Evolutionary conservation across 2,329 filamentous ascomycete genomes (phyloP), one percentile per base, ranked within the genome.

Genomic region (Talaromyces verruculosus): DNA sequence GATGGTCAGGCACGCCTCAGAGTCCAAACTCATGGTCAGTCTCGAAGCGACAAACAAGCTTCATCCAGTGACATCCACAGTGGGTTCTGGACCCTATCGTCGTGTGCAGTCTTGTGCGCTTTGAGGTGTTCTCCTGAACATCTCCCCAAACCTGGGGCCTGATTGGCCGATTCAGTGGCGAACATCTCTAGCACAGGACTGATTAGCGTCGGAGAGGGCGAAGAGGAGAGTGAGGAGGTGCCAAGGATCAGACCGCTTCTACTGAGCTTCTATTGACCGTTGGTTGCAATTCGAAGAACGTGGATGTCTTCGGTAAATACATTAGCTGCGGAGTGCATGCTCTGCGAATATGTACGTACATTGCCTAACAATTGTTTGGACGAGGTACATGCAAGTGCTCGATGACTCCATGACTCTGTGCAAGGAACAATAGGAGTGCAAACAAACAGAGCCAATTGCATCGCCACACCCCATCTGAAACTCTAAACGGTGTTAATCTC

Each of bases 381-480:
- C 3, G 35, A 37, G 35, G 39, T 43, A 43, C 41, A 19, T 43
- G 1, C 17, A n/a, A 19, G 15, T 13, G 13, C 35, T 37, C 35
- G 2, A 37, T 37, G 35, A 37, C 35, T 37, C 35, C 1, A 13
- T 37, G 35, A 37, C 35, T 13, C n/a, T n/a, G 35, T 37, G 35
- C 11, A 13, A 35, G 33, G 3, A 35, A 35, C 33, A 35, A 35
- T 35, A 11, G 37, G 11, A 41, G 3, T n/a, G 15, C 39, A 43
- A 43, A 43, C 41, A 43, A 43, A 43, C 39, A 43, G 39, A 43
- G 39, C 10, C 8, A 11, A 35, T 22, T 19, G 37, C 55, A 25
- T 58, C 30, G 53, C 53, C 53, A 58, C 51, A 25, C 55, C 28
- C 28, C 28, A 33, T 15, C 57, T 25, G 37, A 45, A 60, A 60